Percentiles rank a stretch among this genome's conserved stretches.
phyloP scores from a whole-genome alignment of 106 monocot species.

The Phalaenopsis aphrodite region DNA sequence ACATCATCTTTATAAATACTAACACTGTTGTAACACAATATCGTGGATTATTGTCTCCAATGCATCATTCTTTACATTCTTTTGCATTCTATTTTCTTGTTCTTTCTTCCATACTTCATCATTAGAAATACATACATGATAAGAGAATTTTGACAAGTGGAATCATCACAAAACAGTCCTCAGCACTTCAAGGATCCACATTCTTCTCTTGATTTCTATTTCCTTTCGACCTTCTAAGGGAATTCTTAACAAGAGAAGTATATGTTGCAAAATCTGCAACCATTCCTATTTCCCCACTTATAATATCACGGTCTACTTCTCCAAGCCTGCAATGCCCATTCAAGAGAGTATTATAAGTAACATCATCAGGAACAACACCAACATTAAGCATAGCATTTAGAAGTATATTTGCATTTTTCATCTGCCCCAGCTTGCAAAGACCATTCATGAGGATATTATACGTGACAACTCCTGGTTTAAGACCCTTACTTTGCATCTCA shows the following conservation, averaged over 20 bases:
- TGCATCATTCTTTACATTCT: too few species aligned
- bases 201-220: background rate
- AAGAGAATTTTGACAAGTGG: too few species aligned
- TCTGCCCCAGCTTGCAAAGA: slow-evolving; percentile 74
- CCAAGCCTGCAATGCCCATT: slow-evolving; percentile 71
- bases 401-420: slow-evolving; percentile 83
- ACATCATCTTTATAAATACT: too few species aligned
- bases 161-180: background rate
- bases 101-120: too few species aligned
- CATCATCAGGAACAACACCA: slow-evolving; percentile 80
- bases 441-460: slow-evolving; percentile 84
- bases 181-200: background rate
- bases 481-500: slow-evolving; percentile 64
- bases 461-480: slow-evolving; percentile 45
- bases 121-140: too few species aligned
- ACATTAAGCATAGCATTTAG: slow-evolving; percentile 71
- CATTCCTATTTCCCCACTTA: slow-evolving; percentile 75
- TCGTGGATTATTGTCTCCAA: too few species aligned
- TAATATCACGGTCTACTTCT: slow-evolving; percentile 24
- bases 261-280: slow-evolving; percentile 62
- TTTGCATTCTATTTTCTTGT: too few species aligned
- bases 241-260: slow-evolving; percentile 45
- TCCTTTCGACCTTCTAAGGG: slow-evolving; percentile 26
- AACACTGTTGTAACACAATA: too few species aligned
- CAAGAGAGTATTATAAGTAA: slow-evolving; percentile 77